Evolutionary conservation across 139 green algal species (phyloP).

Genomic region (Eudorina sp.): DNA sequence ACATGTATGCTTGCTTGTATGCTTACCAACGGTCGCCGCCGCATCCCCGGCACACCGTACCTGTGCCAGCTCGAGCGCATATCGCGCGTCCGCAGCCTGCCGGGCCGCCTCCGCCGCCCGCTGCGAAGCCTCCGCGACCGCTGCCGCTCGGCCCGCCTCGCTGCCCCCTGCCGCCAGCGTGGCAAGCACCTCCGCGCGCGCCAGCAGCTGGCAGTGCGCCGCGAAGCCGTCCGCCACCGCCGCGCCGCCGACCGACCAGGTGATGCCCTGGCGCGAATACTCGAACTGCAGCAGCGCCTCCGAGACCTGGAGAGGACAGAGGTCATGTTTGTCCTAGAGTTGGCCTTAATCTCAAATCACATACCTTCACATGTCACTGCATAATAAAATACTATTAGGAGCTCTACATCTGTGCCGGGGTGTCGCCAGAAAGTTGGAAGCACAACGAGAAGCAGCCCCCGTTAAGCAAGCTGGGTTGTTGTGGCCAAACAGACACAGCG

Average conservation of each 20-base stretch:
- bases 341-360: no score
- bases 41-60: background rate
- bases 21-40: background rate
- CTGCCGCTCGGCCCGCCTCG: conserved; percentile 15
- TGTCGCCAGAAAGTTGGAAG: no score
- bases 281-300: conserved; percentile 70
- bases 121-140: conserved; percentile 1
- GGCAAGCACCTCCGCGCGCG: conserved; percentile 30
- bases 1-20: no score
- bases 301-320: conserved; percentile 3
- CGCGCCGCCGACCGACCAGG: conserved; percentile 41
- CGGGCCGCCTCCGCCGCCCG: background rate
- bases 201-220: conserved; percentile 16
- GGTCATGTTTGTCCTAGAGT: no score
- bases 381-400: no score
- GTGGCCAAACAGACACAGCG: no score
- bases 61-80: conserved; percentile 32
- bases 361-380: no score
- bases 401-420: no score
- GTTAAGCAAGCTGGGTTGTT: no score
- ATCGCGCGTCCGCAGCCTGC: conserved; percentile 22
- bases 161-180: conserved; percentile 21
- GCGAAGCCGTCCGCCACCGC: conserved; percentile 42
- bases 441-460: no score
- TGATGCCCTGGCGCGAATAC: conserved; percentile 61